Conservation (phyloP, 116 monocot genomes). For the Phalaenopsis hybrid region DNA sequence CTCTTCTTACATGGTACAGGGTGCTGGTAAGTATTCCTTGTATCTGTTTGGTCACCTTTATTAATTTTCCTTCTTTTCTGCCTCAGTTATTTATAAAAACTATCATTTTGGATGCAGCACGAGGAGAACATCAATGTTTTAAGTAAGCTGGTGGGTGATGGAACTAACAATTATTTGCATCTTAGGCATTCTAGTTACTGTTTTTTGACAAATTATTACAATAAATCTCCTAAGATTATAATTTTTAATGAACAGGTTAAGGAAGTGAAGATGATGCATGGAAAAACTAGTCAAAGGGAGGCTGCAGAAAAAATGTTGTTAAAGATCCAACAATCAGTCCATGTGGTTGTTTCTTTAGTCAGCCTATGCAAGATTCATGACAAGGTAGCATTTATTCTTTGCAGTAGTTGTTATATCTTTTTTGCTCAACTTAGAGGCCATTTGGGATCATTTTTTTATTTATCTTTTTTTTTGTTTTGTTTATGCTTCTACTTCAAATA, state of each 20-base stretch:
- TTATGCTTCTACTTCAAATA: too few relatives aligned
- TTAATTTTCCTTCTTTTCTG: not conserved
- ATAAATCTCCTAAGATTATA: conserved; percentile 4
- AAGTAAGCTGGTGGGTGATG: conserved; percentile 59
- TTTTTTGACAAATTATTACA: not conserved
- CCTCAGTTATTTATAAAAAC: conserved; percentile 1
- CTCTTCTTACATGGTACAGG: conserved; percentile 66
- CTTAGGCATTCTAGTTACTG: not conserved
- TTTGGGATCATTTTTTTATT: too few relatives aligned
- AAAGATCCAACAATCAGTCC: conserved; percentile 57
- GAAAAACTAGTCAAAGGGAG: conserved; percentile 23
- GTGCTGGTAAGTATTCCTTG: conserved; percentile 51
- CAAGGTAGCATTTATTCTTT: conserved; percentile 40
- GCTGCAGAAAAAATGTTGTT: conserved; percentile 24
- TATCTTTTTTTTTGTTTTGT: too few relatives aligned
- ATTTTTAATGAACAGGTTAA: conserved; percentile 38
- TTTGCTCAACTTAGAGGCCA: not conserved
- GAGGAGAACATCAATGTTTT: conserved; percentile 71
- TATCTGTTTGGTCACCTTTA: conserved; percentile 1
- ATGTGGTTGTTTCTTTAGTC: conserved; percentile 78
- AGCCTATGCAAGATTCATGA: conserved; percentile 67
- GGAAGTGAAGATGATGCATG: conserved; percentile 30
- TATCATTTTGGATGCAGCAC: conserved; percentile 50
- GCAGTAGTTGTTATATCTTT: not conserved
- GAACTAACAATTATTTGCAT: not conserved